Base-by-base conservation (phyloP, 768 basidiomycete genomes). In the Rhodotorula toruloides region DNA sequence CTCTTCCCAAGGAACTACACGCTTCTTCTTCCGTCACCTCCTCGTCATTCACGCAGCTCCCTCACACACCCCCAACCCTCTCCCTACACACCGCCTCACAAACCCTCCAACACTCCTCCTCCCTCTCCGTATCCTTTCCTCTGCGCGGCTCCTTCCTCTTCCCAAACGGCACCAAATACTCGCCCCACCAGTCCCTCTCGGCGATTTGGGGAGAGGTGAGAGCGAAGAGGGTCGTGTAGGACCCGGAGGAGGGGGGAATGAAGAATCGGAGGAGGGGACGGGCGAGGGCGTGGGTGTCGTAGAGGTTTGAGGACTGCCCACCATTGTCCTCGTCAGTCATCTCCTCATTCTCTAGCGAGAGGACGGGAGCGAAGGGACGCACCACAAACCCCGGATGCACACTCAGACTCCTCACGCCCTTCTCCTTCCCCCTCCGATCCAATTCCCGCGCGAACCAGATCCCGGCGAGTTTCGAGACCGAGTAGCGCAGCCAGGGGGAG, bases 341-440 rank as follows among this genome's bases (percentile, higher is more conserved):
- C n/a, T n/a, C n/a, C n/a, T n/a, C n/a, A n/a, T n/a, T n/a, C n/a
- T n/a, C n/a, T n/a, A n/a, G n/a, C n/a, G n/a, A n/a, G n/a, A n/a
- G 25, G 48, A 29, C 4, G n/a, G 31, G 22, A 31, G 32, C 11
- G 19, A 36, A 31, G 27, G 11, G 22, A 54, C 61, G 17, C 27
- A 63, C 58, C 16, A 68, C 67, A 29, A 68, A 68, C 1, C 67
- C 67, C 10, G 67, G 67, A 19, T 68, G 67, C 1, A 59, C 54
- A 12, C 46, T 29, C 39, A 68, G 34, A 13, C 58, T 54, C n/a
- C 32, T 34, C 4, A 68, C 62, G 27, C 53, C 55, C 0, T 52
- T 56, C 16, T 46, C 49, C 21, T 36, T 32, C 19, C 49, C 54
- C 3, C 58, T n/a, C 27, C 37, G 32, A 62, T 68, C 63, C 32